Evolutionary conservation across 306 rosid species (phyloP), one percentile per base, ranked within the genome.

Genomic region (Dalbergia cultrata): DNA sequence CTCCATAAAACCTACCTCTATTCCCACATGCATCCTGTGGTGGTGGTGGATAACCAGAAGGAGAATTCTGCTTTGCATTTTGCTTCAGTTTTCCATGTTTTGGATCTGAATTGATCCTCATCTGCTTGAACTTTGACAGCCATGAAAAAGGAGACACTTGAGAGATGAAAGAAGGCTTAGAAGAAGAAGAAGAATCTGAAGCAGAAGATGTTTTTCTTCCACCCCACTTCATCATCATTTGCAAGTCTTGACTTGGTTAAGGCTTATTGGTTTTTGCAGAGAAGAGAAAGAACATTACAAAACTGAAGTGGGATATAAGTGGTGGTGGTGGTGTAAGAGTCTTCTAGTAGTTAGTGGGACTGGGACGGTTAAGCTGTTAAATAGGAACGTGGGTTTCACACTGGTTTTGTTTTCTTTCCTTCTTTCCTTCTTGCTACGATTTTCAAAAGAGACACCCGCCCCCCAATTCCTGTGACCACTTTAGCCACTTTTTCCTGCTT

Each of bases 401-500:
- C 72, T 87, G 62, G 56, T 67, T 26, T 80, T 13, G 13, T 76
- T 45, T 80, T 76, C 11, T 39, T 39, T 69, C 35, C 67, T 70
- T 44, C 54, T 26, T 26, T 26, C 31, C 11, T 22, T 60, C 59
- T 11, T 71, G 78, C 70, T 82, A 33, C 50, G 67, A 80, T 90
- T 95, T 95, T 95, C 91, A 91, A 95, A 95, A 89, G 98, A 89
- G 89, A 90, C 62, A 59, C 98, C 99, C 98, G 94, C 98, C 94
- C 83, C 83, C 81, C 82, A 85, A 85, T 77, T 86, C 90, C 63
- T 89, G 98, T 91, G 99, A 91, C 94, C 91, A 88, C 96, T 87
- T 33, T 74, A 21, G 71, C 79, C 87, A 82, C 96, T 90, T 91
- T 89, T 90, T 80, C 22, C 50, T 72, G 63, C 89, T 90, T 90